Conservation (phyloP, 306 rosid species). For the Vigna trinervia region DNA sequence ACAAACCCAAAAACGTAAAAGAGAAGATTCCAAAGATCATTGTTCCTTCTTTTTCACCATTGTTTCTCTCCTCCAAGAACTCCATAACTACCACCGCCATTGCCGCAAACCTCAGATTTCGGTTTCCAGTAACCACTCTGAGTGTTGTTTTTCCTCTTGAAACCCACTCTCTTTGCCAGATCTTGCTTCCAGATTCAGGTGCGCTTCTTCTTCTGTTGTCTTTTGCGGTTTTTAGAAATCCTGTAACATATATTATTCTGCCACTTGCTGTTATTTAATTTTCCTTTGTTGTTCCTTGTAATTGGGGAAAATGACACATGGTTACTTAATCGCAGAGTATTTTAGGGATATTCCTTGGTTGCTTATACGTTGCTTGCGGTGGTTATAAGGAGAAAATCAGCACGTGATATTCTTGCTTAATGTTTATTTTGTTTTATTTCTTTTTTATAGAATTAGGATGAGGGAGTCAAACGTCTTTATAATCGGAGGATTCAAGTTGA, state of each 20-base stretch:
- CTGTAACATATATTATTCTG: not conserved
- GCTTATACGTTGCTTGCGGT: constrained; percentile 39
- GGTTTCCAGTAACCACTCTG: constrained; percentile 27
- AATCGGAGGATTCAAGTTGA: not conserved
- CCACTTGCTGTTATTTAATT: constrained; percentile 20
- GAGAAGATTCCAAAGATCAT: constrained; percentile 5
- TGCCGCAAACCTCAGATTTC: constrained; percentile 39
- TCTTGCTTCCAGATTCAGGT: constrained; percentile 61
- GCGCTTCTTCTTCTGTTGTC: not conserved
- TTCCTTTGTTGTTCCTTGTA: not conserved
- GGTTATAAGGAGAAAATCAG: constrained; percentile 46
- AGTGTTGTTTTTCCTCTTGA: not conserved
- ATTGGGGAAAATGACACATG: constrained; percentile 28
- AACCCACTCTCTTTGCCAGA: constrained; percentile 45
- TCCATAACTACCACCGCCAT: constrained; percentile 29
- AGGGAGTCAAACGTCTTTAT: not conserved
- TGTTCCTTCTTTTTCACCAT: constrained; percentile 11
- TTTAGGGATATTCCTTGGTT: constrained; percentile 23
- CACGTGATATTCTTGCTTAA: constrained; percentile 52
- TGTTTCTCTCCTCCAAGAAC: constrained; percentile 20
- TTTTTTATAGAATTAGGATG: constrained; percentile 10
- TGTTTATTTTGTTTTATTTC: constrained; percentile 20
- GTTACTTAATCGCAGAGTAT: constrained; percentile 31
- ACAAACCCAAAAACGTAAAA: constrained; percentile 2
- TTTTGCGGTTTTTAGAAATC: not conserved